Evolutionary conservation across 2,329 filamentous ascomycete genomes (phyloP), one percentile per base, ranked within the genome.

Genomic region (Ceratocystis lukuohia): DNA sequence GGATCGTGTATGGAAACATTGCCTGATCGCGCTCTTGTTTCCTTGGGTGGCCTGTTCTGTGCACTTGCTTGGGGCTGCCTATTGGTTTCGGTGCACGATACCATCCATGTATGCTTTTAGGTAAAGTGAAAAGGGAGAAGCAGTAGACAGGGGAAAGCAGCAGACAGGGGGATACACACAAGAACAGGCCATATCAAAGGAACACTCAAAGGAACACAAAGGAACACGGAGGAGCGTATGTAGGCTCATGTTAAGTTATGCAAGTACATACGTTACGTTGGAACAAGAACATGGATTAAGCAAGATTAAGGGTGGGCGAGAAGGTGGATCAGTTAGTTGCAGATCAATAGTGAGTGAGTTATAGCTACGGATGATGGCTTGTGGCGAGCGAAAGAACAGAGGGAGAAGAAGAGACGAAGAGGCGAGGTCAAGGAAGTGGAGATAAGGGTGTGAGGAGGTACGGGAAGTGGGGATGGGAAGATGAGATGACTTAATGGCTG

Each of bases 271-370:
- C 5, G 53, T 41, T 41, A 41, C 37, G 37, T 41, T 41, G 37
- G 37, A 30, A 57, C 22, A 57, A 8, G 48, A 20, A 30, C 53
- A 30, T 57, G 53, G 53, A n/a, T 57, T 30, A 1, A 30, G 10
- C 22, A 57, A 57, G 53, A 57, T 57, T 57, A 57, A 57, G 53
- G 53, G 20, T 57, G 50, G 50, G 22, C n/a, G 53, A 28, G 30
- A 57, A 30, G 53, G 53, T 57, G 53, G 53, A 28, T 57, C 53
- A 57, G 15, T 33, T 33, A 12, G 8, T 25, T 50, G 53, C 53
- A 57, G 53, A 57, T 57, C 53, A 30, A 57, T 57, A 57, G 53
- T 25, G 28, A 17, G 53, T 33, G 53, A n/a, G 53, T 57, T 57
- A 57, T 57, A 57, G 50, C 2, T 37, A 7, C 7, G 33, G 10